These are phyloP conservation scores for Conringia planisiliqua DNA, from an alignment of 345 rosid genomes.

Conservation along the genomic window DNA sequence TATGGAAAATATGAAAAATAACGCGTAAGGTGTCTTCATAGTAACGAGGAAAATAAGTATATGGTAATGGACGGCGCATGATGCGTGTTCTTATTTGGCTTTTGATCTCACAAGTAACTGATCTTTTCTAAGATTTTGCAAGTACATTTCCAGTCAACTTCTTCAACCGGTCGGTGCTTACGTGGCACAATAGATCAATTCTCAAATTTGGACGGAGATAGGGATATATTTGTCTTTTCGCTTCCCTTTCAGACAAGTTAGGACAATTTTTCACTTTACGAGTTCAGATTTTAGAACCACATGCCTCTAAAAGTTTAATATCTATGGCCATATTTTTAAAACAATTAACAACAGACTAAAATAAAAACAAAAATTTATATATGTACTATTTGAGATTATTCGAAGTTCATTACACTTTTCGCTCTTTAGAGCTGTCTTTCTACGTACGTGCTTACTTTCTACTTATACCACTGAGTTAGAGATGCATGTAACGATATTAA, in stretches of 20 bases:
- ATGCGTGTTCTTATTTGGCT: slow-evolving; percentile 22
- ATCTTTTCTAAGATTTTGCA: background rate
- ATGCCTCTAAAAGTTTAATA: background rate
- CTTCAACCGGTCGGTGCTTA: slow-evolving; percentile 29
- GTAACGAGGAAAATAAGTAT: background rate
- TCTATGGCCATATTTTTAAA: background rate
- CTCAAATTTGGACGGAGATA: slow-evolving; percentile 26
- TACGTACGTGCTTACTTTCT: background rate
- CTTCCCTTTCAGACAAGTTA: background rate
- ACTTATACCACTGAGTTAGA: background rate
- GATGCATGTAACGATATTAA: background rate
- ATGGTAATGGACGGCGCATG: slow-evolving; percentile 24
- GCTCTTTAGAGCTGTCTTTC: slow-evolving; percentile 7
- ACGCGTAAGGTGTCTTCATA: background rate
- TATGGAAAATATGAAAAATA: background rate
- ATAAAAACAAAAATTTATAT: background rate
- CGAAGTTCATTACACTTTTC: background rate
- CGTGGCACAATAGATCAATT: background rate
- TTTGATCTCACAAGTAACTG: slow-evolving; percentile 14
- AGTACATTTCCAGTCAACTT: slow-evolving; percentile 20
- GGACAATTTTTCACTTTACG: slow-evolving; percentile 25
- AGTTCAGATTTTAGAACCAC: background rate
- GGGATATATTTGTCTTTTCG: slow-evolving; percentile 16
- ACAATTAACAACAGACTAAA: background rate
- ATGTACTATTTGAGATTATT: background rate